These are phyloP conservation scores for Groenewaldozyma tartarivorans DNA, from an alignment of 805 yeast species.

Conservation along the genomic window DNA sequence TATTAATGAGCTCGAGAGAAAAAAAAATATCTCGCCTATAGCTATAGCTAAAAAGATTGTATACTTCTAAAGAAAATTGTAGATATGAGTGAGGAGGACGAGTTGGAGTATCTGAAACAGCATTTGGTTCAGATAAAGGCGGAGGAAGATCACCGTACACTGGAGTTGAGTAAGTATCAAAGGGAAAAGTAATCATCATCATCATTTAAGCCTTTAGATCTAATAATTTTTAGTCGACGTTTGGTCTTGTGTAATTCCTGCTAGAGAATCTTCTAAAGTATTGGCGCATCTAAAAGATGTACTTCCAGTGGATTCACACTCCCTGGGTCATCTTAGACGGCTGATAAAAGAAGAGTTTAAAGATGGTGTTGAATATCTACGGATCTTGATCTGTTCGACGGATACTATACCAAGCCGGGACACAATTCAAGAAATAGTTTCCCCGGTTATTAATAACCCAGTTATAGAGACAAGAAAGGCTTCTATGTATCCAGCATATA, in stretches of 20 bases:
- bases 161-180: conserved; percentile 10
- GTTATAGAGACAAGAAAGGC: conserved; percentile 26
- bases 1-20: too few species aligned
- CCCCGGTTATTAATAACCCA: conserved; percentile 2
- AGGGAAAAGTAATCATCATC: too few species aligned
- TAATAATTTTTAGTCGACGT: conserved; percentile 21
- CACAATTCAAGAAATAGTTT: conserved; percentile 10
- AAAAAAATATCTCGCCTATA: too few species aligned
- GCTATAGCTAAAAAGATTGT: too few species aligned
- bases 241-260: conserved; percentile 26
- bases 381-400: conserved; percentile 41
- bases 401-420: conserved; percentile 23
- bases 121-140: conserved; percentile 18
- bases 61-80: too few species aligned
- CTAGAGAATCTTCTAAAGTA: conserved; percentile 20
- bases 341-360: conserved; percentile 19
- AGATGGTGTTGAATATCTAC: conserved; percentile 18
- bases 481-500: conserved; percentile 57
- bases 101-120: conserved; percentile 11
- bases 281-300: conserved; percentile 13
- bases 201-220: too few species aligned
- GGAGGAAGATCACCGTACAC: conserved; percentile 17
- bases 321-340: conserved; percentile 28
- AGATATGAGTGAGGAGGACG: not conserved
- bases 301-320: conserved; percentile 19